Conservation (phyloP, 208 protist species). For the Crithidia brevicula region DNA sequence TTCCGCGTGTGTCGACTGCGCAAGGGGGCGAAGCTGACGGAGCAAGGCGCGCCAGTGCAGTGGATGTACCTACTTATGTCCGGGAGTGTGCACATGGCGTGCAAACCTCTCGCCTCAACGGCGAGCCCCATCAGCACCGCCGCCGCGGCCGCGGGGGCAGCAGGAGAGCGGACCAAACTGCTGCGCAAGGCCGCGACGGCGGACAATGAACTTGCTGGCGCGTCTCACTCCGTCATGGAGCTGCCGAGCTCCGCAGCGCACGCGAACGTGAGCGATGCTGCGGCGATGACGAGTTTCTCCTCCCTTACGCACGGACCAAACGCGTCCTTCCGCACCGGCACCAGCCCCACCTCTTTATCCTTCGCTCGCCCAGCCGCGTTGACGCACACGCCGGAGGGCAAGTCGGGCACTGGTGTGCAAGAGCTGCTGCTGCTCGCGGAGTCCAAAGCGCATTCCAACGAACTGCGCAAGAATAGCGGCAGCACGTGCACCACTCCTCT, state of each 20-base stretch:
- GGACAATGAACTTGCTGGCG: not conserved
- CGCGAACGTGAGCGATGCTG: not conserved
- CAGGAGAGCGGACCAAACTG: not conserved
- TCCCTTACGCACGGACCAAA: conserved; percentile 11
- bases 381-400: conserved; percentile 11
- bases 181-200: not conserved
- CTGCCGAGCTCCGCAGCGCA: not conserved
- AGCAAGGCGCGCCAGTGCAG: conserved; percentile 55
- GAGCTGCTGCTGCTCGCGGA: conserved; percentile 14
- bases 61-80: conserved; percentile 86
- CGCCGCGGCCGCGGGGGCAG: too few relatives aligned
- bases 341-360: conserved; percentile 5
- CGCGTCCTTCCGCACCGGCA: conserved; percentile 1
- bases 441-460: not conserved
- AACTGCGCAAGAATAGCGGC: conserved; percentile 19
- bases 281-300: conserved; percentile 5
- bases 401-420: conserved; percentile 9
- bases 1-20: conserved; percentile 61
- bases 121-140: not conserved
- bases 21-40: conserved; percentile 42
- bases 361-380: conserved; percentile 2
- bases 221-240: conserved; percentile 7
- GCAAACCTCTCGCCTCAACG: not conserved
- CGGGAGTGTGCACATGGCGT: conserved; percentile 55
- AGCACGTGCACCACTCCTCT: conserved; percentile 1